A percentile compares a stretch with the other conserved stretches of the same genome.
phyloP scores from a whole-genome alignment of 108 stramenopile species.

The Cyclotella sp. region DNA sequence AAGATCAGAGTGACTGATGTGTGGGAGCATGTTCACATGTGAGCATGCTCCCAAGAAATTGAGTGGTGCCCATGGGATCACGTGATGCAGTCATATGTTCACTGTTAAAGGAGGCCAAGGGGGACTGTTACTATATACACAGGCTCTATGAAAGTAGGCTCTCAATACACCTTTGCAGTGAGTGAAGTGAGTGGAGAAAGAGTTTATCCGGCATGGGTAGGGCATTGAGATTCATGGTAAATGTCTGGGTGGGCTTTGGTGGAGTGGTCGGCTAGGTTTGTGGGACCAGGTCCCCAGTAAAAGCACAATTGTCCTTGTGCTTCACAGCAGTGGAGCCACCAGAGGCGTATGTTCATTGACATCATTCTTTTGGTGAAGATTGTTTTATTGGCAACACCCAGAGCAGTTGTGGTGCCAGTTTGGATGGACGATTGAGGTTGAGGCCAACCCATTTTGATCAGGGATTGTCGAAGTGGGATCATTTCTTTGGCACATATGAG shows the following conservation, averaged over 20 bases:
- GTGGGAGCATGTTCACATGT: no score
- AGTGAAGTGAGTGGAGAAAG: background rate
- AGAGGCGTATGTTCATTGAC: background rate
- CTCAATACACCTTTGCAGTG: no score
- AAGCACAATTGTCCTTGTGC: background rate
- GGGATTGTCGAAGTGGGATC: background rate
- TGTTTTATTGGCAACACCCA: background rate
- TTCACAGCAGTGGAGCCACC: background rate
- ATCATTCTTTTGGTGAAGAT: background rate
- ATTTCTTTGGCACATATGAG: no score
- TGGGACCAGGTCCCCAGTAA: background rate
- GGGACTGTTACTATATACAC: no score
- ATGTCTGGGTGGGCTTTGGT: background rate
- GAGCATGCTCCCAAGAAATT: no score
- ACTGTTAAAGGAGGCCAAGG: no score
- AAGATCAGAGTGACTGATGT: no score
- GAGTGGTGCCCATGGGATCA: no score
- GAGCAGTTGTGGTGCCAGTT: background rate
- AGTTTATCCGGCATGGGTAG: background rate
- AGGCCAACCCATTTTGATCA: conserved; percentile 2
- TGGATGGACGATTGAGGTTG: background rate
- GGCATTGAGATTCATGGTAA: background rate
- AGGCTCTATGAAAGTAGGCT: no score
- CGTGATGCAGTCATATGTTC: background rate
- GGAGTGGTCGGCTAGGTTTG: background rate